Evolutionary conservation across 208 protist species (phyloP), one percentile per base, ranked within the genome.

Genomic region (Crithidia brevicula): DNA sequence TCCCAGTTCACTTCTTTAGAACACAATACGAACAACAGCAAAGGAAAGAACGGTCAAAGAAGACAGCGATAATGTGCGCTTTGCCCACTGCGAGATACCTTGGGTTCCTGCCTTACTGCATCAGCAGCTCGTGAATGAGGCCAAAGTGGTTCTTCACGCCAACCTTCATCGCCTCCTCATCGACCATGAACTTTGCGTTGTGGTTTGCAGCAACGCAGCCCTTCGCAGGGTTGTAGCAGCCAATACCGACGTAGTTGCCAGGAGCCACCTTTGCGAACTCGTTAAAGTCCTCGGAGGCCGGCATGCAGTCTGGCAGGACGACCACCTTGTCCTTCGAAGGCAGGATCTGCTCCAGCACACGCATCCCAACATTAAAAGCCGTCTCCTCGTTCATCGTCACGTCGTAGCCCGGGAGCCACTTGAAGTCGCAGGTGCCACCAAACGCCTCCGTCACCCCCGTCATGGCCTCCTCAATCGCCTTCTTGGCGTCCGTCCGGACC

Each of bases 251-350:
- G 42, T 83, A 80, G 67, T 83, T 86, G 4, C 50, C 71, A 16
- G 85, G 85, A 8, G 71, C 58, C 18, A 42, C 25, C 49, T 80
- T 59, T 3, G 28, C 64, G 63, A 82, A 83, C 49, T 75, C 63
- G 13, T 49, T 63, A 59, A 91, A 91, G 68, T 91, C 85, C n/a
- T 85, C 81, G 15, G 69, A 74, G 2, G 75, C 64, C 16, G 63
- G 47, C 65, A 72, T 62, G 51, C 77, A 71, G 30, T 64, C 61
- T 0, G 69, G 60, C 16, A 69, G 25, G 2, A 73, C 67, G 8
- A 81, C 70, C 13, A 85, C 61, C 30, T 77, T 63, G 16, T 77
- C 60, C 31, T 53, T 34, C 1, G 49, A 67, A 1, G 42, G 63
- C 25, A 86, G 22, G 15, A 83, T 64, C 38, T 72, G 53, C 66